Evolutionary conservation across 129 eudicot genomes (phyloP).

Genomic region (Artemisia annua): DNA sequence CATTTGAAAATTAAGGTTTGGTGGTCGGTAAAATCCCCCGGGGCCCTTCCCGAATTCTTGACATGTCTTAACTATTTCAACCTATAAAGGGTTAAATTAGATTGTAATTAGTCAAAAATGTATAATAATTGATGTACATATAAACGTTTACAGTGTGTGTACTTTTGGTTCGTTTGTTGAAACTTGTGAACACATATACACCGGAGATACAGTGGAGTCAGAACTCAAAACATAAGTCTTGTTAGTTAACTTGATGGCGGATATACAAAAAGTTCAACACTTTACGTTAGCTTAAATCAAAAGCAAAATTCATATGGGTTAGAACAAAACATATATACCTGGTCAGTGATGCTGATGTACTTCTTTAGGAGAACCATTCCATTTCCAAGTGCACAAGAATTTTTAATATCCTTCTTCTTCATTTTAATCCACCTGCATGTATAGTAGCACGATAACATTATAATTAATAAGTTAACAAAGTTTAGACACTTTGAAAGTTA

Average conservation of each 20-base stretch:
- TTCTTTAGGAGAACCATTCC: not conserved
- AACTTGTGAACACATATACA: too few species aligned
- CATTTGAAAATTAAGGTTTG: conserved; percentile 47
- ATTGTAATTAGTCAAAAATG: not conserved
- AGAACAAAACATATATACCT: too few species aligned
- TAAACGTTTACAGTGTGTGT: not conserved
- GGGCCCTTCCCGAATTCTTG: conserved; percentile 45
- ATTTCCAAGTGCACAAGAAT: not conserved
- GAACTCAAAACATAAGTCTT: too few species aligned
- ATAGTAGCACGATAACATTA: too few species aligned
- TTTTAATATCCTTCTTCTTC: not conserved
- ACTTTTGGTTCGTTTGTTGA: not conserved
- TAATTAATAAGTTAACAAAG: too few species aligned
- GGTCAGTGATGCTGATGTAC: too few species aligned
- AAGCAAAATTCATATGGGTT: too few species aligned
- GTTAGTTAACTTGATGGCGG: too few species aligned
- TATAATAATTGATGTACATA: not conserved
- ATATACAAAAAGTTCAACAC: too few species aligned
- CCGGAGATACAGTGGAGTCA: too few species aligned
- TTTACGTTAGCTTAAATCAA: too few species aligned
- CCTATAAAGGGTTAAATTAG: conserved; percentile 25
- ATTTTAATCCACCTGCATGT: not conserved
- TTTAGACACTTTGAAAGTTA: too few species aligned
- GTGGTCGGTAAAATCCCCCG: conserved; percentile 55
- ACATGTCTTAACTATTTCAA: conserved; percentile 37